Conservation (phyloP, 2,329 filamentous ascomycete genomes). For the Pseudogymnoascus pannorum region DNA sequence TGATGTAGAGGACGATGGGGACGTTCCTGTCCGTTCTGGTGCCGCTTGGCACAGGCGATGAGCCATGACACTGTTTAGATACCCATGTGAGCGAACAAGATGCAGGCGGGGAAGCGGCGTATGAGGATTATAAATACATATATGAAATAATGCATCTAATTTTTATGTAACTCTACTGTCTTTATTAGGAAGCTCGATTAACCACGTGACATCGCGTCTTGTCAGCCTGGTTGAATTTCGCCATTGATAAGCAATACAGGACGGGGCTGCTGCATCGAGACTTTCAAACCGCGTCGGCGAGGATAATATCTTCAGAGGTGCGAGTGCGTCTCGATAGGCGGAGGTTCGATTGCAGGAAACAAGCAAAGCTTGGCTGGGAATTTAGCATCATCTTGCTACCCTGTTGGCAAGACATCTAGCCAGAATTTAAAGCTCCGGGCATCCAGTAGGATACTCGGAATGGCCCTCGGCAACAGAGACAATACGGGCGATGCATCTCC, state of each 20-base stretch:
- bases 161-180: neutral
- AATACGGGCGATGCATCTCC: slow-evolving; percentile 1
- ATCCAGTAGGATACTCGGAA: neutral
- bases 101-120: neutral
- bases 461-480: neutral
- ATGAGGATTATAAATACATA: neutral
- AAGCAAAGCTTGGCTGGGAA: neutral
- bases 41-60: neutral
- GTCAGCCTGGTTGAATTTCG: neutral
- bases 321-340: neutral
- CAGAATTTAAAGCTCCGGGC: neutral
- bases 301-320: neutral
- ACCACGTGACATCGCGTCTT: slow-evolving; percentile 4
- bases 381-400: neutral
- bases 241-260: neutral
- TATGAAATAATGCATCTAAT: slow-evolving; percentile 1
- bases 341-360: neutral
- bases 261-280: neutral
- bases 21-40: slow-evolving; percentile 10
- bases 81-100: slow-evolving; percentile 5
- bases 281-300: neutral
- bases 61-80: slow-evolving; percentile 5
- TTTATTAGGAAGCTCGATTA: neutral
- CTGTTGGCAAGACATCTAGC: neutral
- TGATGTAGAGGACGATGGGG: slow-evolving; percentile 27